phyloP scores from a whole-genome alignment of 768 basidiomycete genomes.

The Leccinum uliginosum region DNA sequence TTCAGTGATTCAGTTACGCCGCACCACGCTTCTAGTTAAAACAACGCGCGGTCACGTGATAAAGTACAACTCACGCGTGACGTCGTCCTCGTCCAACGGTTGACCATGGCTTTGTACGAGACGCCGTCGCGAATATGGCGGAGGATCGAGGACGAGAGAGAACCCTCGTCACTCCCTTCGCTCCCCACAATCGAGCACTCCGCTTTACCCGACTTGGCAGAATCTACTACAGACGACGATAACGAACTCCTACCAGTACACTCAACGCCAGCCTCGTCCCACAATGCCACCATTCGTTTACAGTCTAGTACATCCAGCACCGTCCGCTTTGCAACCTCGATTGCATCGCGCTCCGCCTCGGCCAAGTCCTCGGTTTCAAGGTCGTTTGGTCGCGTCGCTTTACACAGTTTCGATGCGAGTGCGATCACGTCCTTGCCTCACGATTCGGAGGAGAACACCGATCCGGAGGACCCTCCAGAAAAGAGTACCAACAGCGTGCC shows the following conservation, averaged over 20 bases:
- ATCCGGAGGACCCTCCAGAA: slow-evolving; percentile 34
- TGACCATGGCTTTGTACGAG: slow-evolving; percentile 61
- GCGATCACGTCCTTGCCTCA: slow-evolving; percentile 52
- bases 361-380: slow-evolving; percentile 34
- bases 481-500: slow-evolving; percentile 50
- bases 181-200: slow-evolving; percentile 70
- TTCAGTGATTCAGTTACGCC: no score
- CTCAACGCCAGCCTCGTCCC: slow-evolving; percentile 60
- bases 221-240: slow-evolving; percentile 37
- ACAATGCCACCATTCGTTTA: slow-evolving; percentile 47
- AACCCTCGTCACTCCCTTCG: slow-evolving; percentile 81
- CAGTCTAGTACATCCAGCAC: slow-evolving; percentile 49
- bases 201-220: slow-evolving; percentile 32
- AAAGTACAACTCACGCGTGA: slow-evolving; percentile 17
- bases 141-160: slow-evolving; percentile 71
- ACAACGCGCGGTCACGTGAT: slow-evolving; percentile 29
- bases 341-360: slow-evolving; percentile 40
- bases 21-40: no score
- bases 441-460: slow-evolving; percentile 31
- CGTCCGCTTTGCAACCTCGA: slow-evolving; percentile 48
- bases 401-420: slow-evolving; percentile 58
- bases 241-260: slow-evolving; percentile 51
- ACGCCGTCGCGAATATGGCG: slow-evolving; percentile 85
- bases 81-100: not conserved
- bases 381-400: slow-evolving; percentile 29